Conservation (phyloP, 2,329 filamentous ascomycete genomes). For the Cryoendolithus antarcticus region DNA sequence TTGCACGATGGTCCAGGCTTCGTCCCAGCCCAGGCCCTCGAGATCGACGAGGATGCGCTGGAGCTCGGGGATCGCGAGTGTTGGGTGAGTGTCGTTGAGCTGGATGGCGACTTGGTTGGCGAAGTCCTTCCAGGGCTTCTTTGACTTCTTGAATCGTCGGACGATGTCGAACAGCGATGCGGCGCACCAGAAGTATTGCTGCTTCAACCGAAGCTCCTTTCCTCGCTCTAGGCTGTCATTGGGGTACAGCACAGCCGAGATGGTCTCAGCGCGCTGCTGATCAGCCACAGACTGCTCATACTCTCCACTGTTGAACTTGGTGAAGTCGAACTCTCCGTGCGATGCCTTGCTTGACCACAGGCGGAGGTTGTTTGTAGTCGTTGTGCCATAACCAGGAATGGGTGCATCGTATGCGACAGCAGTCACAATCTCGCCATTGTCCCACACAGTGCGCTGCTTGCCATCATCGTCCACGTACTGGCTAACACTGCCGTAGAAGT, state of each 20-base stretch:
- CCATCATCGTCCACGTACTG: conserved; percentile 61
- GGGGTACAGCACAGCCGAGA: conserved; percentile 91
- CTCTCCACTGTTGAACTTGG: conserved; percentile 97
- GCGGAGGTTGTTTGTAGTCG: conserved; percentile 89
- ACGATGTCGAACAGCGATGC: conserved; percentile 94
- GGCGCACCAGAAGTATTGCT: conserved; percentile 99
- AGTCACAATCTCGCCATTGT: conserved; percentile 82
- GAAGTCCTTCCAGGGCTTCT: conserved; percentile 82
- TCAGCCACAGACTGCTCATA: conserved; percentile 98
- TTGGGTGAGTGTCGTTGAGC: conserved; percentile 97
- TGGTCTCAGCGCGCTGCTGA: conserved; percentile 96
- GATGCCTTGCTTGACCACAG: conserved; percentile 97
- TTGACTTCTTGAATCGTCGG: conserved; percentile 94
- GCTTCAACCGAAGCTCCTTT: conserved; percentile 94
- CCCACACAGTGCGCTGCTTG: conserved; percentile 66
- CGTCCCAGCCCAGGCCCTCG: conserved; percentile 86
- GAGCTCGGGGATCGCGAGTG: conserved; percentile 87
- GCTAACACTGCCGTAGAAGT: conserved; percentile 82
- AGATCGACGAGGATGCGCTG: conserved; percentile 83
- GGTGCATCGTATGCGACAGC: conserved; percentile 86
- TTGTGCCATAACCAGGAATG: conserved; percentile 76
- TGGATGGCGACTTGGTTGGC: conserved; percentile 86
- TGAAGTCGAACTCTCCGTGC: conserved; percentile 96
- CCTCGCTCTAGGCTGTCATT: conserved; percentile 95
- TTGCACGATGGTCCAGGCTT: conserved; percentile 63